phyloP scores from a whole-genome alignment of 208 protist species.

The Trypanosoma melophagium region DNA sequence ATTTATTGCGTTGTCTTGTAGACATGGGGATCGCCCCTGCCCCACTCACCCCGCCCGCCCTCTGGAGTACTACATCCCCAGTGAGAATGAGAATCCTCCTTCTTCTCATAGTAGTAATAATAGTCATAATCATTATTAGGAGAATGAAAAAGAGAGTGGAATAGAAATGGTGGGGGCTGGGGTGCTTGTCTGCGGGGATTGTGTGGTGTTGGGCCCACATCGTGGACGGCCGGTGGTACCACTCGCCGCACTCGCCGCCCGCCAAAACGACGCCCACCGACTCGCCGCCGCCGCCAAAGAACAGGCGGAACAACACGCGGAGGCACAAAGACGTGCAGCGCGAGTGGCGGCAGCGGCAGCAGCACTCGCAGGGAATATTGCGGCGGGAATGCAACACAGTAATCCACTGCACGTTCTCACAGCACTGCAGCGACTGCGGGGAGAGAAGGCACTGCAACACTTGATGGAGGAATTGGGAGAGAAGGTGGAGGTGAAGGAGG shows the following conservation, averaged over 20 bases:
- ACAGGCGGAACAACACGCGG: conserved; percentile 38
- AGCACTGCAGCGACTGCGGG: conserved; percentile 54
- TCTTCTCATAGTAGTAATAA: too few species aligned
- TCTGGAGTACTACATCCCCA: conserved; percentile 72
- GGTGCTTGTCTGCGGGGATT: conserved; percentile 72
- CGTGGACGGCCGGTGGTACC: conserved; percentile 49
- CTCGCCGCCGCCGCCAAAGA: conserved; percentile 35
- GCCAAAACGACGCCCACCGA: conserved; percentile 40
- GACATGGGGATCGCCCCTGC: conserved; percentile 58
- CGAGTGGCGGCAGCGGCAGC: conserved; percentile 33
- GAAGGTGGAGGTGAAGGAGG: conserved; percentile 3
- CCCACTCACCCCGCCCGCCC: conserved; percentile 51
- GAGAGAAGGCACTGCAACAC: conserved; percentile 49
- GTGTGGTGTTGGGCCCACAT: conserved; percentile 64
- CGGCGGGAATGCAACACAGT: conserved; percentile 25
- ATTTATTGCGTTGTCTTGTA: conserved; percentile 61
- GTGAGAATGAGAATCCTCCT: too few species aligned
- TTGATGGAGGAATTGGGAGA: conserved; percentile 36
- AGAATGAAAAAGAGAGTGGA: too few species aligned
- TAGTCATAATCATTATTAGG: too few species aligned
- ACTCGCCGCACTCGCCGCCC: conserved; percentile 49
- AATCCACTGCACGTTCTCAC: conserved; percentile 37
- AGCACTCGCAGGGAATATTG: conserved; percentile 32
- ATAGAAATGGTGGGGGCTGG: conserved; percentile 25
- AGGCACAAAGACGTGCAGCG: conserved; percentile 38